Base-by-base conservation (phyloP, 176 grass and related monocot species). In the Elaeis guineensis region DNA sequence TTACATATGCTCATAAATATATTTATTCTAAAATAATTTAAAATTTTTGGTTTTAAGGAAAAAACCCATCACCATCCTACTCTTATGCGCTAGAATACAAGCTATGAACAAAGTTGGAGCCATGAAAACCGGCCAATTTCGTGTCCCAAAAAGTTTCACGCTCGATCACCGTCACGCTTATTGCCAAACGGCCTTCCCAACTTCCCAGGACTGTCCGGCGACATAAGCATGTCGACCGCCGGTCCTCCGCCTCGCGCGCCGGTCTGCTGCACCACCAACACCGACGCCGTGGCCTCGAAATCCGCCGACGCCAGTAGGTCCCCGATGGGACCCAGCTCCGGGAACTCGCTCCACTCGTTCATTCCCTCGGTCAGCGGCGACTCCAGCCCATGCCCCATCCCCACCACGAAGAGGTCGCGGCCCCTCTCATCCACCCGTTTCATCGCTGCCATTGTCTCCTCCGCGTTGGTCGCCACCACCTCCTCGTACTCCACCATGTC, bases 351-450 rank as follows among this genome's bases (percentile, higher is more conserved):
- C 66, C 66, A 69, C 19, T 69, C 66, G 14, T 4, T 54, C 29
- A 69, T 17, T 2, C 66, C 54, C 11, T 25, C 53, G 3, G 54
- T 26, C 54, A 49, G n/a, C 54, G 54, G 54, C 14, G 66, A 52
- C 66, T 58, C 54, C 66, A 2, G 12, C 20, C 54, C 29, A 18
- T 57, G 30, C 5, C 66, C 66, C 25, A 17, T 56, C 25, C 66
- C 66, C 52, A 69, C 66, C 52, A 69, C 28, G 66, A 57, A 69
- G 14, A 69, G 24, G 52, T 30, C 28, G 18, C 57, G 66, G 52
- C 11, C 5, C 24, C 25, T 24, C 17, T 44, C 53, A 54, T 57
- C 57, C 5, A 54, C 19, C 5, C 52, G 29, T 3, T 26, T 29
- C 5, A 58, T 57, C 12, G 25, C 66, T 19, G 26, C 53, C 54